Conservation (phyloP, 352 stramenopile species). For the Plasmopara viticola region DNA sequence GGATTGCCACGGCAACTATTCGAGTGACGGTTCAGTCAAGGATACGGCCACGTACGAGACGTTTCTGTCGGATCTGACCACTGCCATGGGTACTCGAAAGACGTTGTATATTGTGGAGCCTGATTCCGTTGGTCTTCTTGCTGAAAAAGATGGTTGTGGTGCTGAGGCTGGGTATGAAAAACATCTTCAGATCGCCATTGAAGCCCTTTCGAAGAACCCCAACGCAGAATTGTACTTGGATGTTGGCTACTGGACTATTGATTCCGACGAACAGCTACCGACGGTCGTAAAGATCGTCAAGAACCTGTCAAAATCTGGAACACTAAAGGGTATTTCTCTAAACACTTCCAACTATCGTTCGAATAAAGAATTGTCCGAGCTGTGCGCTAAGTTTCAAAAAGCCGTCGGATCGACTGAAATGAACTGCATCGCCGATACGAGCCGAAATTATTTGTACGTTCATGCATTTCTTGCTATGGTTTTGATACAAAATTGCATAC, state of each 20-base stretch:
- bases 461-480: not conserved
- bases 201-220: slow-evolving; percentile 35
- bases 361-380: slow-evolving; percentile 23
- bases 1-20: slow-evolving; percentile 57
- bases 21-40: slow-evolving; percentile 28
- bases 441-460: slow-evolving; percentile 28
- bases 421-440: slow-evolving; percentile 38
- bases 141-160: slow-evolving; percentile 39
- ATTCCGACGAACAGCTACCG: slow-evolving; percentile 14
- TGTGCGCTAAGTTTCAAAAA: slow-evolving; percentile 38
- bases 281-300: slow-evolving; percentile 28
- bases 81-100: slow-evolving; percentile 38
- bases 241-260: slow-evolving; percentile 51
- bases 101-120: slow-evolving; percentile 70
- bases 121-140: slow-evolving; percentile 47
- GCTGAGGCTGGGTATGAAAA: slow-evolving; percentile 32
- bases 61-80: slow-evolving; percentile 39
- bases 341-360: slow-evolving; percentile 71
- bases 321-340: slow-evolving; percentile 47
- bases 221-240: slow-evolving; percentile 65
- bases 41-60: slow-evolving; percentile 37
- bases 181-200: slow-evolving; percentile 39
- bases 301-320: slow-evolving; percentile 23
- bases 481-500: not conserved
- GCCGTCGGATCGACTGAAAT: slow-evolving; percentile 23